These are phyloP conservation scores for Volvox africanus DNA, from an alignment of 139 green algal genomes.

Conservation along the genomic window DNA sequence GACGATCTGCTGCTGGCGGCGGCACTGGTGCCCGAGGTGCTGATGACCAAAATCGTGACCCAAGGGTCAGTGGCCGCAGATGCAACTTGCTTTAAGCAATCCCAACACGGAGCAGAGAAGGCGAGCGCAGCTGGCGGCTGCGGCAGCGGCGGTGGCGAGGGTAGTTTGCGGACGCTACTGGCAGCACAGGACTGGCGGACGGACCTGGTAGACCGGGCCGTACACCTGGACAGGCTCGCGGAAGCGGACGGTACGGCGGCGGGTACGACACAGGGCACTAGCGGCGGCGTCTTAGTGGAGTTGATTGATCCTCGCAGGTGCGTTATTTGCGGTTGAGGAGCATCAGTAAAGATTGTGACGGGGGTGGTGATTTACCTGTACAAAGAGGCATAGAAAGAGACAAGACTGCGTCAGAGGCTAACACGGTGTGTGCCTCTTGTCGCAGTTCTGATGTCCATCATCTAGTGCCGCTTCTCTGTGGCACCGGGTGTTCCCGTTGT, in stretches of 20 bases:
- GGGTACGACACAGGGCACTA: background rate
- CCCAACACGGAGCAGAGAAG: background rate
- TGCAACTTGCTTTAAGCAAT: too few relatives aligned
- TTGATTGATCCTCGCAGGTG: constrained; percentile 64
- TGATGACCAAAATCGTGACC: constrained; percentile 52
- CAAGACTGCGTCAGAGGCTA: too few relatives aligned
- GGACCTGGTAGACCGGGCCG: background rate
- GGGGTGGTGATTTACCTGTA: too few relatives aligned
- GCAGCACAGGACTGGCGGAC: constrained; percentile 3
- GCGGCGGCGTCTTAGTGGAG: constrained; percentile 48
- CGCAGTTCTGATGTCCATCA: too few relatives aligned
- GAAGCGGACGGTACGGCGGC: background rate
- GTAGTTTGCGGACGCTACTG: constrained; percentile 4
- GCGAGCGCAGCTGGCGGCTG: too few relatives aligned
- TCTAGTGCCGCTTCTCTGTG: too few relatives aligned
- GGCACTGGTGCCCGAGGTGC: constrained; percentile 55
- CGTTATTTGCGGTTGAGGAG: too few relatives aligned
- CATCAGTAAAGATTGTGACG: too few relatives aligned
- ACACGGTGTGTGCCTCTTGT: too few relatives aligned
- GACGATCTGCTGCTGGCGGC: constrained; percentile 60
- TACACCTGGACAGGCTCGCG: background rate
- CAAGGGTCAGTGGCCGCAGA: too few relatives aligned
- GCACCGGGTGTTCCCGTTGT: too few relatives aligned
- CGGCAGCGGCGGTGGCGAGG: background rate
- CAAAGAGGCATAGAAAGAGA: too few relatives aligned